A percentile compares a stretch with the other conserved stretches of the same genome.
These are phyloP conservation scores for Phytophthora multivora DNA, from an alignment of 352 stramenopile genomes.

Conservation along the genomic window DNA sequence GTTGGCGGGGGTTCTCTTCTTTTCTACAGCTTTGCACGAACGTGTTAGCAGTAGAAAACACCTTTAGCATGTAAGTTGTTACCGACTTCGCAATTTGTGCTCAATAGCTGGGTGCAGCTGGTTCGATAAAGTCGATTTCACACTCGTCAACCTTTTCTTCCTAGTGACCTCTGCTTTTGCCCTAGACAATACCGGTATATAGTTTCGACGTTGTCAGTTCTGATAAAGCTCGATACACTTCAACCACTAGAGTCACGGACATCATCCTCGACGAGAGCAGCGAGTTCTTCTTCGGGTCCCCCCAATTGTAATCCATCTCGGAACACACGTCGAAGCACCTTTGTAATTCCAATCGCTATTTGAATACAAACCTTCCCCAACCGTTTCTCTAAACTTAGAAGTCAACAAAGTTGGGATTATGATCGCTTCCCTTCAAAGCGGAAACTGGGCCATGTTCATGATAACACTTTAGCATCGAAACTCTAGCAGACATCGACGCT, in stretches of 20 bases:
- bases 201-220: not conserved
- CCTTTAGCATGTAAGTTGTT: not conserved
- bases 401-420: not conserved
- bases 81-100: conserved; percentile 72
- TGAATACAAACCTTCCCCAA: conserved; percentile 5
- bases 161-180: conserved; percentile 68
- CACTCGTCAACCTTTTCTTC: conserved; percentile 70
- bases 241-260: conserved; percentile 33
- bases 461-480: not conserved
- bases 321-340: not conserved
- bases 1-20: conserved; percentile 37
- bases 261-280: conserved; percentile 75
- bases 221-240: not conserved
- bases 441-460: not conserved
- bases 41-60: conserved; percentile 1
- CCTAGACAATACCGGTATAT: conserved; percentile 40
- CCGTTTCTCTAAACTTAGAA: conserved; percentile 26
- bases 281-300: conserved; percentile 82
- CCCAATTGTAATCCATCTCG: conserved; percentile 85
- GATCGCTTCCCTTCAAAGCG: not conserved
- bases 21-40: conserved; percentile 29
- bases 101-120: conserved; percentile 69
- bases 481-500: not conserved
- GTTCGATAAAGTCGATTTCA: conserved; percentile 82
- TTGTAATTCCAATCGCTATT: conserved; percentile 3